A percentile compares a stretch with the other conserved stretches of the same genome.
Evolutionary conservation across 768 basidiomycete species (phyloP).

Genomic region (Dacryopinax primogenitus): DNA sequence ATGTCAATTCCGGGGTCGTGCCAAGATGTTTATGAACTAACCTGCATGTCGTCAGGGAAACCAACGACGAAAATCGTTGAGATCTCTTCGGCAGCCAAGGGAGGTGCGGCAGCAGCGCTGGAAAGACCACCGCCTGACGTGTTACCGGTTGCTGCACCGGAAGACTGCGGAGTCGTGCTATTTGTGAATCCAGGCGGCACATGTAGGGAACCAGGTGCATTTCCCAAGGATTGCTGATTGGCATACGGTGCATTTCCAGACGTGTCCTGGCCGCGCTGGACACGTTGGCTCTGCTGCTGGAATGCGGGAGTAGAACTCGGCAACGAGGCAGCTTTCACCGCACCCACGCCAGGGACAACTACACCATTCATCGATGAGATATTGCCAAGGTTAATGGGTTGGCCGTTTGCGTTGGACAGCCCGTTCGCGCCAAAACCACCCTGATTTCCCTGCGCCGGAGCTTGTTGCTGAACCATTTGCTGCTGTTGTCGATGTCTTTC

Average conservation of each 20-base stretch:
- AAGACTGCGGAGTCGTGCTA: background rate
- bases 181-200: slow-evolving; percentile 7
- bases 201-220: background rate
- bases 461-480: slow-evolving; percentile 17
- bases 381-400: slow-evolving; percentile 10
- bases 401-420: background rate
- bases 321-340: slow-evolving; percentile 9
- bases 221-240: background rate
- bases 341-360: slow-evolving; percentile 4
- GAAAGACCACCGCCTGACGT: slow-evolving; percentile 45
- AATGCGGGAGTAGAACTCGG: background rate
- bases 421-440: background rate
- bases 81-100: slow-evolving; percentile 55
- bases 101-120: slow-evolving; percentile 24
- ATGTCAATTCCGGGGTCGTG: slow-evolving; percentile 15
- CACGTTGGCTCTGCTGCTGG: background rate
- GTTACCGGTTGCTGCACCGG: slow-evolving; percentile 14
- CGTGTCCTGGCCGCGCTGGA: background rate
- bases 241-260: background rate
- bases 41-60: slow-evolving; percentile 98
- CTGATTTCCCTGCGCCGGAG: slow-evolving; percentile 18
- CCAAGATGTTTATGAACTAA: slow-evolving; percentile 30
- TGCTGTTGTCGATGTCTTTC: slow-evolving; percentile 6
- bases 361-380: background rate
- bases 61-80: slow-evolving; percentile 97